Evolutionary conservation across 2,329 filamentous ascomycete species (phyloP).

Genomic region (Fusarium annulatum): DNA sequence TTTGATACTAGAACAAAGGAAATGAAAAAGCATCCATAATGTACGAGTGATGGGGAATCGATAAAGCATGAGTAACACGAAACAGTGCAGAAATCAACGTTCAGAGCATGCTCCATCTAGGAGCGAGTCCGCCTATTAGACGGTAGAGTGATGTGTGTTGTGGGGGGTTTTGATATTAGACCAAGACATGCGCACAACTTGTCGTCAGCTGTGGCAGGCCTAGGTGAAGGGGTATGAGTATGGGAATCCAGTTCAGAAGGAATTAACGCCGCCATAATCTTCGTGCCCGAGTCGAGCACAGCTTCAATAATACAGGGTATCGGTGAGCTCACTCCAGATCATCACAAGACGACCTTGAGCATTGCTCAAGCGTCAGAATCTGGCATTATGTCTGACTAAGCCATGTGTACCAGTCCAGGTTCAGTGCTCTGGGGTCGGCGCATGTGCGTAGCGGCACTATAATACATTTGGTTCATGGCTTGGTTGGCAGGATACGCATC

Average conservation of each 20-base stretch:
- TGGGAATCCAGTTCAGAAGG: conserved; percentile 34
- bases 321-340: conserved; percentile 24
- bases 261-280: conserved; percentile 31
- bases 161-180: conserved; percentile 36
- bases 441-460: conserved; percentile 71
- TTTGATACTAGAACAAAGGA: conserved; percentile 44
- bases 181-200: conserved; percentile 35
- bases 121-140: conserved; percentile 34
- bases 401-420: conserved; percentile 61
- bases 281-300: conserved; percentile 23
- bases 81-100: conserved; percentile 31
- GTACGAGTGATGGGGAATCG: conserved; percentile 40
- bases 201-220: conserved; percentile 30
- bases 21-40: conserved; percentile 35
- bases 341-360: background rate
- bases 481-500: conserved; percentile 74
- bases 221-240: conserved; percentile 6
- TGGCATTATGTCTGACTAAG: conserved; percentile 45
- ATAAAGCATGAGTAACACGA: conserved; percentile 28
- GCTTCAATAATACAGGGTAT: conserved; percentile 42
- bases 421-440: conserved; percentile 82
- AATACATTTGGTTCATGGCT: conserved; percentile 77
- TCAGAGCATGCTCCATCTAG: conserved; percentile 44
- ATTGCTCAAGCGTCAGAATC: conserved; percentile 18
- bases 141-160: conserved; percentile 1